Base-by-base conservation (phyloP, 2,329 filamentous ascomycete species). In the Aspergillus pseudotamarii region DNA sequence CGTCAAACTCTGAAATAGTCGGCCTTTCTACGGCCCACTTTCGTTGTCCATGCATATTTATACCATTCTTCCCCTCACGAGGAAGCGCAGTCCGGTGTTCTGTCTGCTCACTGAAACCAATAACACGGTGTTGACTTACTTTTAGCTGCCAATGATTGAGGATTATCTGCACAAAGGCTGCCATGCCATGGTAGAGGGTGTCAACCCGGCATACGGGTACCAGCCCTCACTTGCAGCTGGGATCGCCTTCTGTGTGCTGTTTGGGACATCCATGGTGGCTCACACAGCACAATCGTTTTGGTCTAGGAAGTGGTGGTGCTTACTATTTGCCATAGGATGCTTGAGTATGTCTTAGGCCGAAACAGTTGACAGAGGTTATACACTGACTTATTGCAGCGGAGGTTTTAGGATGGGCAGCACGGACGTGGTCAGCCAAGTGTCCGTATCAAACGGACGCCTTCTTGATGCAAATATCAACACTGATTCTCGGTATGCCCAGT, bases 401-500 rank as follows among this genome's bases (percentile, higher is more conserved):
- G 65, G 64, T 82, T 11, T 71, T 84, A 50, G 83, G 83, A 34
- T 85, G 83, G 83, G 78, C 76, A 4, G 82, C 80, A 14, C 68
- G 34, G 34, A 36, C 34, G 14, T 36, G 34, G 34, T 36, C 34
- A 36, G 34, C 34, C 6, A 14, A 80, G 53, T 85, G 83, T 57
- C 81, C 82, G 1, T 84, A 84, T 68, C 83, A 83, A 68, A 61
- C 71, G 11, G 78, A 78, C 16, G 81, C 82, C 12, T 85, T 84
- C 61, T 70, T 84, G 6, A 81, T 84, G 70, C 83, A 85, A 66
- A 84, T 84, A 50, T 81, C 80, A 2, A 78, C 75, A 14, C 66
- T 78, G 16, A 78, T 78, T 57, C 77, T 78, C 53, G 75, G 75
- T 77, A 60, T 65, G 19, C 26, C 61, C 19, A 12, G 5, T 36